These are phyloP conservation scores for Phytophthora pisi DNA, from an alignment of 352 stramenopile species.

Conservation along the genomic window DNA sequence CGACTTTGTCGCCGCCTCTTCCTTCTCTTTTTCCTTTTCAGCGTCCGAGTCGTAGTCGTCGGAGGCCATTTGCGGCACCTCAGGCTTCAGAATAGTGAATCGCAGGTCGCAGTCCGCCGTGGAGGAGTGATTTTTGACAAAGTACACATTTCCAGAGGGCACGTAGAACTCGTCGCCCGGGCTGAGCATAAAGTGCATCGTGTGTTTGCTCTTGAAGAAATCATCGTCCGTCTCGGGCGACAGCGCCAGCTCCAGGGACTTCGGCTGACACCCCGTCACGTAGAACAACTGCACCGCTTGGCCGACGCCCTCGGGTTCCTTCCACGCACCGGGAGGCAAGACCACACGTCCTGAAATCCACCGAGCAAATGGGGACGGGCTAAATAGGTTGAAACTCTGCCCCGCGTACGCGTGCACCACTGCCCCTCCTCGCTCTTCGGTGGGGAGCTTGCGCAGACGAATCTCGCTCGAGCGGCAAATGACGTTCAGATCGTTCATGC, in stretches of 20 bases:
- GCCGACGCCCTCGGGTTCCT: slow-evolving; percentile 95
- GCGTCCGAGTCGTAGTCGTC: slow-evolving; percentile 32
- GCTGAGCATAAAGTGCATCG: slow-evolving; percentile 93
- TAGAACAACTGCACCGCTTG: slow-evolving; percentile 95
- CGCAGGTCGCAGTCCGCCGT: slow-evolving; percentile 88
- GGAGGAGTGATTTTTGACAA: slow-evolving; percentile 96
- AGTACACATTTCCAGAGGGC: slow-evolving; percentile 95
- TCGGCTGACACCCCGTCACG: slow-evolving; percentile 89
- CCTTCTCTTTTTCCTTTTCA: slow-evolving; percentile 21
- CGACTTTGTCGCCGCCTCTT: slow-evolving; percentile 1
- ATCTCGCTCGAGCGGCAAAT: slow-evolving; percentile 80
- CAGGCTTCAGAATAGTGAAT: slow-evolving; percentile 95
- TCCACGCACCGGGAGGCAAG: slow-evolving; percentile 93
- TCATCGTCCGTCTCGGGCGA: slow-evolving; percentile 73
- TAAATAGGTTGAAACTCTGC: slow-evolving; percentile 90
- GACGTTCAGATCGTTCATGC: slow-evolving; percentile 81
- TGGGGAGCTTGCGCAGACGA: slow-evolving; percentile 73
- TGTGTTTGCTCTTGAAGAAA: slow-evolving; percentile 90
- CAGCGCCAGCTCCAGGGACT: slow-evolving; percentile 77
- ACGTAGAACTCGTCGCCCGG: slow-evolving; percentile 97
- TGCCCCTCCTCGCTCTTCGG: slow-evolving; percentile 50
- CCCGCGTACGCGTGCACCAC: slow-evolving; percentile 64
- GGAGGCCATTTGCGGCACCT: slow-evolving; percentile 26
- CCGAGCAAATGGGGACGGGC: slow-evolving; percentile 65
- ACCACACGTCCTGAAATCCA: slow-evolving; percentile 93